Conservation (phyloP, 306 rosid species). For the Abrus precatorius region DNA sequence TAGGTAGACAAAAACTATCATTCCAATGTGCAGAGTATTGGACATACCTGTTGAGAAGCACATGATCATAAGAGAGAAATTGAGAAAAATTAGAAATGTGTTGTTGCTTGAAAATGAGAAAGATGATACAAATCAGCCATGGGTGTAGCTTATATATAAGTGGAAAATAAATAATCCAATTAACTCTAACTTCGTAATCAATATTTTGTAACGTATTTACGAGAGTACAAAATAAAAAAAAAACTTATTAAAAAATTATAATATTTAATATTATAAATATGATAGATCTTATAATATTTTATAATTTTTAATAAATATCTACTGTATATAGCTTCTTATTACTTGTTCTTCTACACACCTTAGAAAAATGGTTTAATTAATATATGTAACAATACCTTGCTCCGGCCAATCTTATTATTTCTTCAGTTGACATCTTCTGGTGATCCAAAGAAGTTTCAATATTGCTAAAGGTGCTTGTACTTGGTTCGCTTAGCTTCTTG, state of each 20-base stretch:
- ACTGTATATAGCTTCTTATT: too few relatives aligned
- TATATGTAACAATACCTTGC: constrained; percentile 49
- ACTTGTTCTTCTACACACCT: too few relatives aligned
- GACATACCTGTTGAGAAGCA: constrained; percentile 48
- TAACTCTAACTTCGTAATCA: neutral
- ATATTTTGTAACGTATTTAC: too few relatives aligned
- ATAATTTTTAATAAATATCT: too few relatives aligned
- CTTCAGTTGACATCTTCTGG: constrained; percentile 69
- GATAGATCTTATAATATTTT: too few relatives aligned
- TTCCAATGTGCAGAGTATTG: constrained; percentile 59
- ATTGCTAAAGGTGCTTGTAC: neutral
- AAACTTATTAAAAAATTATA: too few relatives aligned
- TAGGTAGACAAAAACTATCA: constrained; percentile 52
- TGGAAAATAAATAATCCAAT: neutral
- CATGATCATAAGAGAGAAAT: neutral
- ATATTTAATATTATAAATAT: too few relatives aligned
- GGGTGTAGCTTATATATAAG: neutral
- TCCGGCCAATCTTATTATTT: constrained; percentile 74
- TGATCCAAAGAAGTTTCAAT: constrained; percentile 1
- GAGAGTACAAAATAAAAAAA: too few relatives aligned
- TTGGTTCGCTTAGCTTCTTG: constrained; percentile 56
- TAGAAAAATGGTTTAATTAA: too few relatives aligned
- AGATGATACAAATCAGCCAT: neutral
- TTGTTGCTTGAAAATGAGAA: neutral
- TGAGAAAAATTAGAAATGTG: neutral